Evolutionary conservation across 768 basidiomycete species (phyloP), one percentile per base, ranked within the genome.

Genomic region (Tulasnella sp.): DNA sequence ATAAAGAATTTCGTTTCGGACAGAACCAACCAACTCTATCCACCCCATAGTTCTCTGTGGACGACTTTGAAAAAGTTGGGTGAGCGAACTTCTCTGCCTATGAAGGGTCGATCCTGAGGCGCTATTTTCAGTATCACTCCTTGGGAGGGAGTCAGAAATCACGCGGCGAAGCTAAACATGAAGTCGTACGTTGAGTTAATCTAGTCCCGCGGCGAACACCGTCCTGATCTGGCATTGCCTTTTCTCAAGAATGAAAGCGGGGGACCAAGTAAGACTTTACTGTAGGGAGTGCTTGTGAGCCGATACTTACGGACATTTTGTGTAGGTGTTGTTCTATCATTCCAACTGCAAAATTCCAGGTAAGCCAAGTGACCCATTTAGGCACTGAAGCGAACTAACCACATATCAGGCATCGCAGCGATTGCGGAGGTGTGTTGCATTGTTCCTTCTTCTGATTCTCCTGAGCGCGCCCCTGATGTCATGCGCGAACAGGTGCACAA

Each of bases 61-160:
- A 90, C 62, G 89, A 92, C 69, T 88, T 92, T 67, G 88, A 91
- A 69, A 62, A 74, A 7, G 77, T 76, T 17, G 38, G 45, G 61
- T 62, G 43, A 29, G 61, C 7, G 12, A 8, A 15, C 41, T 31
- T 11, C 19, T 19, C 12, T 24, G 17, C 11, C n/a, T 38, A 44
- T 30, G 15, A 49, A 15, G 24, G n/a, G 10, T 34, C 24, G 29
- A 25, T 15, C 25, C 43, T 53, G 52, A 48, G 21, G 30, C 42
- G 52, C 43, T 41, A 45, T n/a, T 29, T 45, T 4, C n/a, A 76
- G 74, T 55, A 84, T 77, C 19, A 87, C 87, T 0, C 74, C 87
- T 31, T 91, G 88, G 88, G 88, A 90, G 66, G 88, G 88, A n/a
- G 88, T 91, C 21, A 75, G 88, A 34, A 90, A 88, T 65, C 83